Base-by-base conservation (phyloP, 768 basidiomycete species). In the Strobilomyces confusus region DNA sequence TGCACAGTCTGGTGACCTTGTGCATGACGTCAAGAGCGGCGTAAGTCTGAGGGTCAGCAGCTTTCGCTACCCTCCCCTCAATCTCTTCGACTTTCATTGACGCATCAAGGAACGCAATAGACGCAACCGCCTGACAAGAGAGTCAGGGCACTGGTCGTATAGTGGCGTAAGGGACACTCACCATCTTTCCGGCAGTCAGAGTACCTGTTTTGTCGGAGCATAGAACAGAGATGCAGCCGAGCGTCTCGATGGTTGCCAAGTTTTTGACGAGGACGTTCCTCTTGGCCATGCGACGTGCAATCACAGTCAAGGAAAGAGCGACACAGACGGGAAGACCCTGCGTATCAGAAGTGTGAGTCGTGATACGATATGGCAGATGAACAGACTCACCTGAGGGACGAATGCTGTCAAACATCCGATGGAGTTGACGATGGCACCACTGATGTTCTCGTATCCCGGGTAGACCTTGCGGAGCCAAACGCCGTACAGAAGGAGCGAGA, bases 121-220 rank as follows among this genome's bases (percentile, higher is more conserved):
- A 71, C 46, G 75, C 65, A n/a, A 77, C 72, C 7, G 72, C 68
- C 75, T 77, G 20, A 1, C 13, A 42, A n/a, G 20, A 17, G 33
- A 22, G 17, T 63, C 3, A 53, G 40, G 22, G 5, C 9, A 25
- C 9, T 12, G 4, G 19, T 36, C n/a, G 12, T 9, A 5, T 14
- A 19, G 6, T 12, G 17, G 42, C 9, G 15, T 14, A 14, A 42
- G 51, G 15, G 6, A 3, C 17, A 37, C 65, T 57, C 47, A 68
- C 73, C 81, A 82, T 82, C 56, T 71, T 71, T 23, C 75, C 77
- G 42, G 76, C 64, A 1, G 77, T 81, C 32, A 81, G 63, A 12
- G 77, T 80, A n/a, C 79, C 78, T 1, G 76, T 77, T 54, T 82
- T 83, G 66, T 83, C 82, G 6, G 78, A 77, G 60, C 79, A 79